phyloP scores from a whole-genome alignment of 331 rosid genomes.

The Prunus yedoensis region DNA sequence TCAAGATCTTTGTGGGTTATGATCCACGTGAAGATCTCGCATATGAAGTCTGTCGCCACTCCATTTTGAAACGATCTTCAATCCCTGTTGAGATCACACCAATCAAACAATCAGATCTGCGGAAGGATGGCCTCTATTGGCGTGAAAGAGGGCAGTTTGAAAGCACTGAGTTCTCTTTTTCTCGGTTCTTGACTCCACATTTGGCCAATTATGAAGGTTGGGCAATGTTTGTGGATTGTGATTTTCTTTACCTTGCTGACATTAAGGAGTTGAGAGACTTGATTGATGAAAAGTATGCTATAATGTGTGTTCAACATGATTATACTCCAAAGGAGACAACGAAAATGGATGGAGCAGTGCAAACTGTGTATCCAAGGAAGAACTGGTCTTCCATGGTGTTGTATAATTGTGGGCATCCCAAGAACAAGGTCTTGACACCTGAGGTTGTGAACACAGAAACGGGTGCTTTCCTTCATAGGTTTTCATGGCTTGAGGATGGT shows the following conservation, averaged over 20 bases:
- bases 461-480: constrained; percentile 93
- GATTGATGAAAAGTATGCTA: constrained; percentile 57
- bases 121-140: constrained; percentile 66
- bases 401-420: constrained; percentile 83
- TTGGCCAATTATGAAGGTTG: constrained; percentile 74
- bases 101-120: constrained; percentile 77
- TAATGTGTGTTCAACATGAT: constrained; percentile 92
- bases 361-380: constrained; percentile 93
- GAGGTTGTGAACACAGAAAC: constrained; percentile 69
- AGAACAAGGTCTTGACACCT: constrained; percentile 66
- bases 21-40: constrained; percentile 78
- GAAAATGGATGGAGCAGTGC: constrained; percentile 95
- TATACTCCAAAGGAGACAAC: constrained; percentile 89
- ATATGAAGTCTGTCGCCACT: constrained; percentile 71
- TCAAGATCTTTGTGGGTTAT: constrained; percentile 85
- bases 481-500: constrained; percentile 90
- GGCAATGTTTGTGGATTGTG: constrained; percentile 94
- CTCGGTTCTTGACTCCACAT: constrained; percentile 83
- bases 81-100: constrained; percentile 82
- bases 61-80: constrained; percentile 70
- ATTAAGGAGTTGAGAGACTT: constrained; percentile 62
- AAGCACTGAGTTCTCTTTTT: constrained; percentile 92
- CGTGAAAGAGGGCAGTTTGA: constrained; percentile 82
- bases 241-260: constrained; percentile 70
- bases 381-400: constrained; percentile 99